Conservation (phyloP, 257 asterid species). For the Coffea canephora region DNA sequence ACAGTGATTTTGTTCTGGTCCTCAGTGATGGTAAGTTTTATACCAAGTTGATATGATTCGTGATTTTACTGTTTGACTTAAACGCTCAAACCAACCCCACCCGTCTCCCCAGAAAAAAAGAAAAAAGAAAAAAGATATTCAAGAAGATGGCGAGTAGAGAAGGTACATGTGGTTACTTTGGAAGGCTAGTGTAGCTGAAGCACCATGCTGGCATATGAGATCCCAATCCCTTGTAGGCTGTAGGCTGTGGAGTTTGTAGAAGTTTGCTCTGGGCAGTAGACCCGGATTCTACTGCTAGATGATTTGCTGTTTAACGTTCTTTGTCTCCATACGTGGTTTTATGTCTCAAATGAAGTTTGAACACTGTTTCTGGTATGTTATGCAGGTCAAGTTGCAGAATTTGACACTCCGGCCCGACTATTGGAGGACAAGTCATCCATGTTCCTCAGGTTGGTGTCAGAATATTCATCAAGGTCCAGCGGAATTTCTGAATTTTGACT, state of each 20-base stretch:
- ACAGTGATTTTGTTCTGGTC: slow-evolving; percentile 91
- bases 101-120: neutral
- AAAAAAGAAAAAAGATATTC: neutral
- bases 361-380: neutral
- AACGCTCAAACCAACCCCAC: too few relatives aligned
- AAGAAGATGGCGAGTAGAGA: neutral
- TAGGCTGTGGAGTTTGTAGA: neutral
- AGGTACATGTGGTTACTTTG: neutral
- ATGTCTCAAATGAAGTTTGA: neutral
- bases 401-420: slow-evolving; percentile 78
- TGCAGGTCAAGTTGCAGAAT: slow-evolving; percentile 95
- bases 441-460: slow-evolving; percentile 91
- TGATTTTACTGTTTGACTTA: neutral
- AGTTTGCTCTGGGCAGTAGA: neutral
- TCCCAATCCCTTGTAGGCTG: neutral
- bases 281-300: neutral
- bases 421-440: slow-evolving; percentile 92
- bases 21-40: slow-evolving; percentile 78
- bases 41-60: neutral
- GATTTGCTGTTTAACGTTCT: neutral
- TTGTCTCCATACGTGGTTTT: neutral
- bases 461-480: slow-evolving; percentile 80
- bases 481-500: slow-evolving; percentile 54
- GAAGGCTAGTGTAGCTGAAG: neutral
- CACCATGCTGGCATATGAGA: neutral